phyloP scores from a whole-genome alignment of 2,329 filamentous ascomycete genomes.

The Aspergillus ochraceus region DNA sequence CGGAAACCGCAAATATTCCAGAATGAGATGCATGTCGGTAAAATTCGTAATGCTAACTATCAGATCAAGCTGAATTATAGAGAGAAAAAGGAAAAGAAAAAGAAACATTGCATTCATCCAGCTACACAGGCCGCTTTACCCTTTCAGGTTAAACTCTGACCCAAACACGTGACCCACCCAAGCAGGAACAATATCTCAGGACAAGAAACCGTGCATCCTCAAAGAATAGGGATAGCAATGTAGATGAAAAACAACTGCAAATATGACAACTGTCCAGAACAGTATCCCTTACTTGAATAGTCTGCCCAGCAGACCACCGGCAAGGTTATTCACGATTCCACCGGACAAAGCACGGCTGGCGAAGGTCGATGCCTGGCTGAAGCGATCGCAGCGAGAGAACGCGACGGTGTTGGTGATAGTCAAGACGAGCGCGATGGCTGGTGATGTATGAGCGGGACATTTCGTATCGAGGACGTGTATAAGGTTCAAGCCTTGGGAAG shows the following conservation, averaged over 20 bases:
- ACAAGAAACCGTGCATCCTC: too few species aligned
- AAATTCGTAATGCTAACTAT: too few species aligned
- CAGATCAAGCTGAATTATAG: neutral
- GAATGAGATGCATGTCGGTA: too few species aligned
- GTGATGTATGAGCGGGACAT: conserved; percentile 2
- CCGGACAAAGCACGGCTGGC: conserved; percentile 57
- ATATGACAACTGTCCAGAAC: neutral
- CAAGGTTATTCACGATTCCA: conserved; percentile 55
- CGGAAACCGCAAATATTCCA: too few species aligned
- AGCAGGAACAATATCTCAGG: neutral
- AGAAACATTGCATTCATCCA: neutral
- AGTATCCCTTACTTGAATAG: conserved; percentile 46
- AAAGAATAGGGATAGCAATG: neutral
- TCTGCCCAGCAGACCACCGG: conserved; percentile 56
- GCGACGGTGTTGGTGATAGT: conserved; percentile 54
- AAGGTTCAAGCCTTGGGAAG: neutral
- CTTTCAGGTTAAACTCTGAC: neutral
- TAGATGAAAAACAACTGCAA: neutral
- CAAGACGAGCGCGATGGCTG: conserved; percentile 51
- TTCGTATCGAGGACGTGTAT: neutral
- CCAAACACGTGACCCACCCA: neutral
- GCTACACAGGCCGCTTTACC: neutral
- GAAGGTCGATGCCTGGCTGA: conserved; percentile 59
- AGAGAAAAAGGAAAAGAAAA: neutral
- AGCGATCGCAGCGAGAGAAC: conserved; percentile 53